Percentiles rank a stretch among this genome's conserved stretches.
Evolutionary conservation across 2,329 filamentous ascomycete genomes (phyloP).

Genomic region (Diplodia intermedia): DNA sequence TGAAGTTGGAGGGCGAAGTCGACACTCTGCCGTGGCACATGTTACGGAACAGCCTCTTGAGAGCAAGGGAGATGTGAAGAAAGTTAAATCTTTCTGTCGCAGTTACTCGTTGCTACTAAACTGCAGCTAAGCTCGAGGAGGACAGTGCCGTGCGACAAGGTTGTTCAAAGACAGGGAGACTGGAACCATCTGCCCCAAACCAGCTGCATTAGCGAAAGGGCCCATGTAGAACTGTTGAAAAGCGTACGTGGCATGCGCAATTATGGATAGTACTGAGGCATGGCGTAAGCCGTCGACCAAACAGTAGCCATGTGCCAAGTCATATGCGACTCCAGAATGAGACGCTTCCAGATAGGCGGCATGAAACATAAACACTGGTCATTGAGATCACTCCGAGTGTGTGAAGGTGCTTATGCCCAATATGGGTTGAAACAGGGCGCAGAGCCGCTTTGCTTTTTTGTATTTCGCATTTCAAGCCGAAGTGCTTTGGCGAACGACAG

Average conservation of each 20-base stretch:
- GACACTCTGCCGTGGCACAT: not conserved
- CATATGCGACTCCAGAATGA: not conserved
- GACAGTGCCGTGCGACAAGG: not conserved
- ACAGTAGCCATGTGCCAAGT: not conserved
- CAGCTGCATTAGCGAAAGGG: not conserved
- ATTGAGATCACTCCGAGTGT: not conserved
- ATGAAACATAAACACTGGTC: not conserved
- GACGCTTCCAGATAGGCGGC: not conserved
- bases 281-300: not conserved
- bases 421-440: not conserved
- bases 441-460: not conserved
- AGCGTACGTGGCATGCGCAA: not conserved
- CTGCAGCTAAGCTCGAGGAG: not conserved
- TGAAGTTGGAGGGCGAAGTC: not conserved
- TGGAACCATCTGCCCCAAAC: not conserved
- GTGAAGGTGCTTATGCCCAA: not conserved
- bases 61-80: not conserved
- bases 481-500: no score
- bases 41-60: not conserved
- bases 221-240: not conserved
- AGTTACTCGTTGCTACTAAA: no score
- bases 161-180: conserved; percentile 6
- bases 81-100: no score
- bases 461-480: not conserved
- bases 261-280: not conserved